A percentile compares a stretch with the other conserved stretches of the same genome.
These are phyloP conservation scores for Halenospora varia DNA, from an alignment of 495 filamentous ascomycete species.

Conservation along the genomic window DNA sequence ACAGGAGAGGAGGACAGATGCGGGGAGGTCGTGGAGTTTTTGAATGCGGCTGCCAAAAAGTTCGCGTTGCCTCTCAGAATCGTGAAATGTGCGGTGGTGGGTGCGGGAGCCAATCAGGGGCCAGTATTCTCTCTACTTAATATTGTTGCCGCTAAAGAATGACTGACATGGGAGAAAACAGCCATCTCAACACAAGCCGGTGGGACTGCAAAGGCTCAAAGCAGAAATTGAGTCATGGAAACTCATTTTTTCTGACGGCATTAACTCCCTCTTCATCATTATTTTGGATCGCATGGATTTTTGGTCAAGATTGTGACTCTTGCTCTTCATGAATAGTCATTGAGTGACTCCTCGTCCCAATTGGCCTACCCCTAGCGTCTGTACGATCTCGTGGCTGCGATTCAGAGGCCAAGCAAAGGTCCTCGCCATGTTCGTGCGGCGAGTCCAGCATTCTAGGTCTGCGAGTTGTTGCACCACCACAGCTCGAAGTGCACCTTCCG, in stretches of 20 bases:
- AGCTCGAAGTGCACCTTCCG: no score
- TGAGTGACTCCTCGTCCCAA: neutral
- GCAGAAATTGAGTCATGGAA: neutral
- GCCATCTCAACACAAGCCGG: neutral
- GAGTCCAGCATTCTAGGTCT: neutral
- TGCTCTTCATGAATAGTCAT: no score
- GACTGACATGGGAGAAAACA: neutral
- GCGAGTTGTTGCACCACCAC: no score
- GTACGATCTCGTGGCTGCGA: neutral
- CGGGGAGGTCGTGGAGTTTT: neutral
- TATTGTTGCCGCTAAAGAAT: neutral
- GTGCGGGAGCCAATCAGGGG: neutral
- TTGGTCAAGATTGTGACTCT: neutral
- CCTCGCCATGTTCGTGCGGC: neutral
- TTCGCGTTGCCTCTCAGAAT: neutral
- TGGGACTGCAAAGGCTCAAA: neutral
- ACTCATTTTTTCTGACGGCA: neutral
- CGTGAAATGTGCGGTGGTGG: conserved; percentile 7
- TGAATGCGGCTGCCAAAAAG: neutral
- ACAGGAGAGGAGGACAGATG: neutral
- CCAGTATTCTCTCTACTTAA: neutral
- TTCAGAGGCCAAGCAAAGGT: neutral
- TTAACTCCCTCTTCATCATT: neutral
- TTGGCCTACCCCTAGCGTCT: neutral
- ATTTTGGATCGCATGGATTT: no score